Evolutionary conservation across 345 rosid genomes (phyloP).

Genomic region (Heritiera littoralis): DNA sequence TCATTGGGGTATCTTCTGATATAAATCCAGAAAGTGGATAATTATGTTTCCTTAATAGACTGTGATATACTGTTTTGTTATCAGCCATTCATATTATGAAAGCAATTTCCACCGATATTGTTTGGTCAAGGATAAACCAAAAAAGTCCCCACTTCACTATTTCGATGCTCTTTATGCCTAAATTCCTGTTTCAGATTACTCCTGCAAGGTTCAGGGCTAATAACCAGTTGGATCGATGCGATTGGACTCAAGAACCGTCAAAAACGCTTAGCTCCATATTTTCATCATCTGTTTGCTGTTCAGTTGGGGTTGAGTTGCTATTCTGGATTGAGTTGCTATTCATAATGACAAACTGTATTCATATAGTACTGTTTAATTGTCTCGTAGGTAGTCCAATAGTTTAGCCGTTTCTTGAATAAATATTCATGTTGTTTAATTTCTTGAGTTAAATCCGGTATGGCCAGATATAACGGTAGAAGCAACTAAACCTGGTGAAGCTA

Average conservation of each 20-base stretch:
- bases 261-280: not conserved
- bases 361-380: too few relatives aligned
- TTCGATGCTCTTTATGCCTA: not conserved
- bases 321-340: not conserved
- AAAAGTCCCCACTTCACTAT: not conserved
- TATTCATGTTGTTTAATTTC: too few relatives aligned
- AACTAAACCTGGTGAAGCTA: too few relatives aligned
- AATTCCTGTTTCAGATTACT: not conserved
- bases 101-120: not conserved
- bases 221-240: not conserved
- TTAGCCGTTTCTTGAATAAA: too few relatives aligned
- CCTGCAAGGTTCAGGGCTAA: not conserved
- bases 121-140: slow-evolving; percentile 4
- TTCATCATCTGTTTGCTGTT: not conserved
- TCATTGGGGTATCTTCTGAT: not conserved
- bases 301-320: not conserved
- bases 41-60: not conserved
- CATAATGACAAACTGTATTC: too few relatives aligned
- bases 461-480: too few relatives aligned
- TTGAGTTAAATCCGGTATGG: too few relatives aligned
- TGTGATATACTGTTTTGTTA: not conserved
- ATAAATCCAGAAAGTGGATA: not conserved
- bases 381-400: too few relatives aligned
- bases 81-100: not conserved
- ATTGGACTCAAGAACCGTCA: not conserved